Conservation (phyloP, 306 rosid species). For the Cicer arietinum region DNA sequence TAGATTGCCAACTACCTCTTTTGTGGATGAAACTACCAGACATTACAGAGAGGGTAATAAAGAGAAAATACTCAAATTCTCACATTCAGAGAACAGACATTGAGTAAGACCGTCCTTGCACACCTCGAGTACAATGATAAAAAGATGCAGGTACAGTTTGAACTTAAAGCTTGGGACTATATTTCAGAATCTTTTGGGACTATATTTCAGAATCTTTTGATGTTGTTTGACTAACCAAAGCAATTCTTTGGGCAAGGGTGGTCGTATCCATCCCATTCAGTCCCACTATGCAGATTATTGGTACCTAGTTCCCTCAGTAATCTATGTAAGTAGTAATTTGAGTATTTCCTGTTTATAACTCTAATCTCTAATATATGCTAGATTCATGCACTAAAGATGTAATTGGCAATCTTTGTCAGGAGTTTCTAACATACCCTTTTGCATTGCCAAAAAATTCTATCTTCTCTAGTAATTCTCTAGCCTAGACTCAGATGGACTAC, state of each 20-base stretch:
- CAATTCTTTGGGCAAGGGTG: not conserved
- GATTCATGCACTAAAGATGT: not conserved
- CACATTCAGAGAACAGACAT: not conserved
- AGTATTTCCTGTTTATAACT: not conserved
- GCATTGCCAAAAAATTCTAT: too few species aligned
- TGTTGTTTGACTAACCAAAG: not conserved
- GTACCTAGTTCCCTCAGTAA: not conserved
- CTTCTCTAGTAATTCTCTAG: too few species aligned
- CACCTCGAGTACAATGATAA: not conserved
- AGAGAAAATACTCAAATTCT: not conserved
- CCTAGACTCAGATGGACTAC: too few species aligned
- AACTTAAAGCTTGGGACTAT: not conserved
- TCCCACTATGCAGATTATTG: not conserved
- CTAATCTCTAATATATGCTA: not conserved
- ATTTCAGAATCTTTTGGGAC: not conserved
- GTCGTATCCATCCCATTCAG: not conserved
- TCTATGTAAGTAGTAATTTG: not conserved
- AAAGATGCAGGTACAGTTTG: not conserved
- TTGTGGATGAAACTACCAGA: not conserved
- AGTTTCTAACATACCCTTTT: not conserved
- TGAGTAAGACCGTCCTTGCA: slow-evolving; percentile 27
- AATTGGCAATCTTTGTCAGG: not conserved
- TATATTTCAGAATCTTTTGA: not conserved
- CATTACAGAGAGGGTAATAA: not conserved
- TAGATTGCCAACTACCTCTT: slow-evolving; percentile 26